phyloP scores from a whole-genome alignment of 108 stramenopile genomes.

The Tribonema minus region DNA sequence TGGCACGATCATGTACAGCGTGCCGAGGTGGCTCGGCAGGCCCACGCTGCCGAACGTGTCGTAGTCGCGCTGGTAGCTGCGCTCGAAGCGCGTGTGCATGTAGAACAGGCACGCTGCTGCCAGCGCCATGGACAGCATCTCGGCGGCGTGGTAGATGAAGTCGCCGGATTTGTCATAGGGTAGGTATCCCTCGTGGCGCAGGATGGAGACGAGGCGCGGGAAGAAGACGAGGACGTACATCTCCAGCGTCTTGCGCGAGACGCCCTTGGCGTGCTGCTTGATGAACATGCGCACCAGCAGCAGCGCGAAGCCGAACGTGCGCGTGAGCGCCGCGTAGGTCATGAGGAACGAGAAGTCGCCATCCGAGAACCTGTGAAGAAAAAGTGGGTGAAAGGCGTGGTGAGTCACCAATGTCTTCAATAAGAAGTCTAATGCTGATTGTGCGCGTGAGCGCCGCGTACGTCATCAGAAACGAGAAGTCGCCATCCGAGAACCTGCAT shows the following conservation, averaged over 20 bases:
- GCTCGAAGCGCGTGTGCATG: constrained; percentile 71
- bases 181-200: constrained; percentile 94
- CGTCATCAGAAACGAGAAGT: no score
- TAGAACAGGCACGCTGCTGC: constrained; percentile 70
- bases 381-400: no score
- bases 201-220: constrained; percentile 85
- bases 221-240: constrained; percentile 83
- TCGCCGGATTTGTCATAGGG: constrained; percentile 92
- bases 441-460: no score
- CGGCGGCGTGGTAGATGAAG: constrained; percentile 77
- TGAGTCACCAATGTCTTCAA: no score
- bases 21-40: constrained; percentile 64
- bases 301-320: constrained; percentile 83
- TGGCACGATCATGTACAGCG: constrained; percentile 78
- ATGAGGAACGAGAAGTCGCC: no score
- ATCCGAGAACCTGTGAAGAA: constrained; percentile 83
- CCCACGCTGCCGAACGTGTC: constrained; percentile 79
- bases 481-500: no score
- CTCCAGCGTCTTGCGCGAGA: constrained; percentile 90
- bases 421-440: no score
- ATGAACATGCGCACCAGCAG: constrained; percentile 78
- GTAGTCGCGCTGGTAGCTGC: constrained; percentile 76
- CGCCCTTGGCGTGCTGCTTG: constrained; percentile 72
- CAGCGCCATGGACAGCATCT: constrained; percentile 73
- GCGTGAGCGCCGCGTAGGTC: no score